phyloP scores from a whole-genome alignment of 2,329 filamentous ascomycete genomes.

The Dothiorella sarmentorum region DNA sequence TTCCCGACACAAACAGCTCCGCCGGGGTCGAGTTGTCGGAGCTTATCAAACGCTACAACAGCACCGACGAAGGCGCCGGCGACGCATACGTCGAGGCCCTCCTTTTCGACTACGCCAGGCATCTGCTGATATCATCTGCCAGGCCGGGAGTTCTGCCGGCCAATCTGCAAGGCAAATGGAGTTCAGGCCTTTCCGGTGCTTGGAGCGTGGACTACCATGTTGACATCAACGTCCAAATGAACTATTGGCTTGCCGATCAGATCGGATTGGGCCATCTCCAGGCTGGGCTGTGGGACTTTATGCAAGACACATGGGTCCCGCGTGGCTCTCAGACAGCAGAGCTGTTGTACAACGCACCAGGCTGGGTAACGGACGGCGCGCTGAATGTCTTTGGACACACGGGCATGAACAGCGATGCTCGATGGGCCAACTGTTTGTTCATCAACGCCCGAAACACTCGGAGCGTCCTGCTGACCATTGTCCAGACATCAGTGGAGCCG shows the following conservation, averaged over 20 bases:
- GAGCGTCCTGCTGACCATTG: constrained; percentile 5
- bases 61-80: constrained; percentile 25
- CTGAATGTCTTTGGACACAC: constrained; percentile 60
- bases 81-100: constrained; percentile 54
- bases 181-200: constrained; percentile 41
- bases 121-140: constrained; percentile 55
- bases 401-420: constrained; percentile 46
- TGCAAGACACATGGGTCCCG: constrained; percentile 53
- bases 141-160: constrained; percentile 50
- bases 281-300: constrained; percentile 51
- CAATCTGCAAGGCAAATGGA: constrained; percentile 58
- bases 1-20: constrained; percentile 47
- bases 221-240: constrained; percentile 62
- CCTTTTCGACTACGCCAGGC: constrained; percentile 53
- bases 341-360: constrained; percentile 52
- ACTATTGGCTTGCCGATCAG: constrained; percentile 50
- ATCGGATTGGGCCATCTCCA: constrained; percentile 50
- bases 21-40: constrained; percentile 37
- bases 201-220: constrained; percentile 58
- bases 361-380: constrained; percentile 57
- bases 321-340: constrained; percentile 52
- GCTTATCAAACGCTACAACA: constrained; percentile 30
- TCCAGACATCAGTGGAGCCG: constrained; percentile 46
- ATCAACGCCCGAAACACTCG: too few species aligned
- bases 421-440: constrained; percentile 36